Percentiles rank a stretch among this genome's conserved stretches.
phyloP scores from a whole-genome alignment of 2,329 filamentous ascomycete genomes.

The Pyrenophora graminea region DNA sequence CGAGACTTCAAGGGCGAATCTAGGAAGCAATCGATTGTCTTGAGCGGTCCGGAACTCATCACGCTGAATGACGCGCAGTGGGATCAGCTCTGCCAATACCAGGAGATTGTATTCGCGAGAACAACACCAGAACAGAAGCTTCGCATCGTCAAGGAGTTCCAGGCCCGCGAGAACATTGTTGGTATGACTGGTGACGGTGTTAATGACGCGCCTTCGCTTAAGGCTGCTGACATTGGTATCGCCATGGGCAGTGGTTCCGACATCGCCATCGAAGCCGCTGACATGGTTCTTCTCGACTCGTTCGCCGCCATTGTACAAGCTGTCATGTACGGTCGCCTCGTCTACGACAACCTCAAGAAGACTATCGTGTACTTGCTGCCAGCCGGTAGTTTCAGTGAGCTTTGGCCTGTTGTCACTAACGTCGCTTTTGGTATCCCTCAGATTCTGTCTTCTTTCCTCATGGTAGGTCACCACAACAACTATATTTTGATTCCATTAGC shows the following conservation, averaged over 20 bases:
- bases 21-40: constrained; percentile 34
- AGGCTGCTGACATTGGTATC: constrained; percentile 64
- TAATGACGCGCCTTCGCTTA: constrained; percentile 59
- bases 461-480: constrained; percentile 45
- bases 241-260: constrained; percentile 63
- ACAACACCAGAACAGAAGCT: constrained; percentile 81
- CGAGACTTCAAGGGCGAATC: constrained; percentile 34
- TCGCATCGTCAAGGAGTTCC: constrained; percentile 76
- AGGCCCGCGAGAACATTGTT: constrained; percentile 62
- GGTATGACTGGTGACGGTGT: constrained; percentile 57
- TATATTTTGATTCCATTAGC: not conserved
- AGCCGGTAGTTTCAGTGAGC: constrained; percentile 74
- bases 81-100: constrained; percentile 66
- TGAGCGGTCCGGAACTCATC: constrained; percentile 58
- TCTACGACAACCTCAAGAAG: constrained; percentile 83
- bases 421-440: constrained; percentile 74
- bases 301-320: constrained; percentile 75
- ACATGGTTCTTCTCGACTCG: constrained; percentile 68
- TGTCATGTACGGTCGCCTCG: constrained; percentile 71
- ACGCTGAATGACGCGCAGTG: constrained; percentile 70
- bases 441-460: constrained; percentile 72
- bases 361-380: constrained; percentile 74
- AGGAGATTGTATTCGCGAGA: constrained; percentile 72
- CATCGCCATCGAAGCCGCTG: constrained; percentile 65
- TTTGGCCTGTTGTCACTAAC: constrained; percentile 74